Base-by-base conservation (phyloP, 2,329 filamentous ascomycete species). In the Beauveria medogensis region DNA sequence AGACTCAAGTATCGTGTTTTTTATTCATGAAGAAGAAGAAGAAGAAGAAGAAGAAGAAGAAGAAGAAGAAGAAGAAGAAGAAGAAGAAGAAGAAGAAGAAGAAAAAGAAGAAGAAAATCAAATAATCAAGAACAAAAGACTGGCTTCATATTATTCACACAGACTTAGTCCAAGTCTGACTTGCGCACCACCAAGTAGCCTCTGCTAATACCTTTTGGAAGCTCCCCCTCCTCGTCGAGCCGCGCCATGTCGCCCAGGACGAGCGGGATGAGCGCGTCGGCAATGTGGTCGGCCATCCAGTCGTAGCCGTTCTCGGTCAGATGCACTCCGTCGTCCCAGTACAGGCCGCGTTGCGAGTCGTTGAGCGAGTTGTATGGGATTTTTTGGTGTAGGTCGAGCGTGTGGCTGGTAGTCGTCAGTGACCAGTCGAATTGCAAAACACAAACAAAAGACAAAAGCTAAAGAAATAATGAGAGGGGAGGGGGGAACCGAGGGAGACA, bases 291-390 rank as follows among this genome's bases (percentile, higher is more conserved):
- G 2, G 85, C 86, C 76, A 89, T 83, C 66, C 82, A 73, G 67
- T 86, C 78, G 73, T 89, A 88, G 8, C 86, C 86, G 7, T 74
- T 76, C 0, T 74, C 70, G 0, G 80, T 82, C 10, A 87, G 75
- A 71, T 89, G 85, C 24, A 88, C 64, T 20, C 77, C 78, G 71
- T 89, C 85, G 64, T 84, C 78, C 83, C 84, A 88, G 66, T 84
- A 81, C 61, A 72, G 73, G 2, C 73, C 64, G 24, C 77, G 75
- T 61, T 82, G 77, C 0, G 73, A 67, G 8, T 76, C 70, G 2
- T 75, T 68, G 67, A 87, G 77, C 18, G 69, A 67, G 64, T 78
- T 76, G 65, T 80, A 87, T 0, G 84, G 83, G 6, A 88, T 72
- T 10, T 77, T 78, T 28, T 73, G 69, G 65, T 79, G 69, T 22